Evolutionary conservation across 2,329 filamentous ascomycete genomes (phyloP).

Genomic region (Aspergillus ruber): DNA sequence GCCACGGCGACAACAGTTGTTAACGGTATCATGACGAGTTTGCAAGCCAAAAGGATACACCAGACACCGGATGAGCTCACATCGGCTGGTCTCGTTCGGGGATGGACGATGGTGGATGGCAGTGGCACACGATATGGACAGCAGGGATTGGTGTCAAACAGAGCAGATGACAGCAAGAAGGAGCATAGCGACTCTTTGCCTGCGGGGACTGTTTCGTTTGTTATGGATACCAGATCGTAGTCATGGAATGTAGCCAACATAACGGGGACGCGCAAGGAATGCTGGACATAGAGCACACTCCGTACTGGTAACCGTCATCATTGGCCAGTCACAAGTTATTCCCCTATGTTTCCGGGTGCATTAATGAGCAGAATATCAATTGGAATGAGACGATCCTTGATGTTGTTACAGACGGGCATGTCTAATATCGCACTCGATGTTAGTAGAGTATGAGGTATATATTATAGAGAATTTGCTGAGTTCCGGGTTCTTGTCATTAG

Average conservation of each 20-base stretch:
- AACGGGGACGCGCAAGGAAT: slow-evolving; percentile 24
- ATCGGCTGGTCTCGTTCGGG: background rate
- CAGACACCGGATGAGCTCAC: background rate
- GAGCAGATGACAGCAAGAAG: background rate
- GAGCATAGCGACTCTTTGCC: background rate
- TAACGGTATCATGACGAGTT: slow-evolving; percentile 25
- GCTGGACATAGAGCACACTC: slow-evolving; percentile 13
- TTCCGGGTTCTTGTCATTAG: too few relatives aligned
- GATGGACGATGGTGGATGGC: background rate
- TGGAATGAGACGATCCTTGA: too few relatives aligned
- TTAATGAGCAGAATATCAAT: too few relatives aligned
- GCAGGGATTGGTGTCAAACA: background rate
- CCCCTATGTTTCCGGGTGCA: too few relatives aligned
- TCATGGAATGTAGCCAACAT: slow-evolving; percentile 26
- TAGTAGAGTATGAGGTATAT: too few relatives aligned
- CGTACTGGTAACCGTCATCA: background rate
- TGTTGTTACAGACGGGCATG: too few relatives aligned
- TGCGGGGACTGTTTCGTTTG: slow-evolving; percentile 14
- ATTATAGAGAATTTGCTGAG: too few relatives aligned
- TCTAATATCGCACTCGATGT: too few relatives aligned
- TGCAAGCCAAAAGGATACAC: background rate
- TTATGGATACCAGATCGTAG: slow-evolving; percentile 21
- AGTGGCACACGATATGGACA: background rate
- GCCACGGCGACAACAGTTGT: slow-evolving; percentile 29
- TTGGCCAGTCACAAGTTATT: too few relatives aligned